Base-by-base conservation (phyloP, 1,284 basidiomycete genomes). In the Cutaneotrichosporon sp. region DNA sequence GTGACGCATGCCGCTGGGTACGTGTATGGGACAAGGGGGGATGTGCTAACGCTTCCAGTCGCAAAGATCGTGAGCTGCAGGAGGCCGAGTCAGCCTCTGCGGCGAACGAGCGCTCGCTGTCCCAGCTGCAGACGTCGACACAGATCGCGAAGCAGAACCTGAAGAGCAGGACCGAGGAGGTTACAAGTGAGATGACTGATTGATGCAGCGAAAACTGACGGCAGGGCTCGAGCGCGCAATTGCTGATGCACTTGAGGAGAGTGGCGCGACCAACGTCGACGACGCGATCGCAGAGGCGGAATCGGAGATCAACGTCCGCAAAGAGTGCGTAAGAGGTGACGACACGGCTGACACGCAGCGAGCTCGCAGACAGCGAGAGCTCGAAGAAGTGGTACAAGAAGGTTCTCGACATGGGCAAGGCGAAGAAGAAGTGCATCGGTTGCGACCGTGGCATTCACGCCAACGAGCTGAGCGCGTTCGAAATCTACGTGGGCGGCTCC, bases 371-470 rank as follows among this genome's bases (percentile, higher is more conserved):
- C 46, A 39, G 52, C 2, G 43, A 52, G 17, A 54, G 37, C 35
- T 47, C 47, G 20, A 42, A 54, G 26, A 52, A 60, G 31, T 82
- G 88, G 26, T 91, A 85, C 64, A 77, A 86, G 50, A 74, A 76
- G 2, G 72, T 93, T 22, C 78, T 90, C 10, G 75, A 78, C 20
- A 72, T 76, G 1, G 88, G 85, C 17, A 82, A 82, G 66, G 74
- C 78, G 29, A 81, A 84, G 59, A 84, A 87, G 61, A 76, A 79
- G 3, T 97, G 93, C 64, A 77, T 82, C 19, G 84, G 84, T 4
- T 97, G 93, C 68, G 82, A 83, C 59, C 82, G 92, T 5, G 77
- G 77, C 25, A 77, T 97, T 65, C 76, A 81, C 17, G 78, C 81
- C 27, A 71, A 77, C 9, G 90, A 93, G 55, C 68, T 85, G 37